phyloP scores from a whole-genome alignment of 495 filamentous ascomycete genomes.

The Usnea hakonensis region DNA sequence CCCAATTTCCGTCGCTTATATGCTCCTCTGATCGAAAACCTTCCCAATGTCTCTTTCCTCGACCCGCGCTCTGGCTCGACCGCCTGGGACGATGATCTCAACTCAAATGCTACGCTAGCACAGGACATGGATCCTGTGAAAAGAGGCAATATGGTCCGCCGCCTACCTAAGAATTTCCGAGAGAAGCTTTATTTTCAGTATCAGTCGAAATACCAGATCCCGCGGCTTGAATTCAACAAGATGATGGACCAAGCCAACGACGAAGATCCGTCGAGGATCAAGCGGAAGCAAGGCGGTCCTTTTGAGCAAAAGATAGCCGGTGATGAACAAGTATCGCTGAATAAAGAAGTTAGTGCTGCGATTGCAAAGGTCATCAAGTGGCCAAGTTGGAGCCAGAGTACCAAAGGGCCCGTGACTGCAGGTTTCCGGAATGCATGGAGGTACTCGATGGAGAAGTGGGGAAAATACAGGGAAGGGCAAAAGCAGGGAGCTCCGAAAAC shows the following conservation, averaged over 20 bases:
- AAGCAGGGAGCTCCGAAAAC: conserved; percentile 6
- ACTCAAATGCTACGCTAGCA: conserved; percentile 50
- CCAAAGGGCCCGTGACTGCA: conserved; percentile 73
- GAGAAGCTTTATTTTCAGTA: conserved; percentile 88
- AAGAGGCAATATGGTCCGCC: conserved; percentile 91
- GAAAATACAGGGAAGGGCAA: conserved; percentile 50
- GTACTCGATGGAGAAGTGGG: conserved; percentile 79
- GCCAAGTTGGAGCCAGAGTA: conserved; percentile 76
- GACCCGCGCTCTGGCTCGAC: conserved; percentile 54
- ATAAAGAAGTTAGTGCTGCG: conserved; percentile 56
- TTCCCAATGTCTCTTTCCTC: conserved; percentile 79
- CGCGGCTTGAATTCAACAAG: conserved; percentile 70
- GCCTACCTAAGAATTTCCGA: conserved; percentile 80
- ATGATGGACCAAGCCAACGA: conserved; percentile 70
- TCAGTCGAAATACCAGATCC: conserved; percentile 81
- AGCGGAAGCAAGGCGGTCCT: conserved; percentile 64
- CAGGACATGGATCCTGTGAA: conserved; percentile 90
- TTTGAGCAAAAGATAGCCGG: conserved; percentile 80
- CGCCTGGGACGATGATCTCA: conserved; percentile 60
- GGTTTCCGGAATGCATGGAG: conserved; percentile 59
- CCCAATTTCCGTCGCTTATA: conserved; percentile 86
- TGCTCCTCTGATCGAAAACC: conserved; percentile 73
- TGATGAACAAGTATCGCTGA: conserved; percentile 55
- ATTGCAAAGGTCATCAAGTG: conserved; percentile 83
- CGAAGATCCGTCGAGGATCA: conserved; percentile 59